Evolutionary conservation across 129 eudicot species (phyloP).

Genomic region (Flaveria trinervia): DNA sequence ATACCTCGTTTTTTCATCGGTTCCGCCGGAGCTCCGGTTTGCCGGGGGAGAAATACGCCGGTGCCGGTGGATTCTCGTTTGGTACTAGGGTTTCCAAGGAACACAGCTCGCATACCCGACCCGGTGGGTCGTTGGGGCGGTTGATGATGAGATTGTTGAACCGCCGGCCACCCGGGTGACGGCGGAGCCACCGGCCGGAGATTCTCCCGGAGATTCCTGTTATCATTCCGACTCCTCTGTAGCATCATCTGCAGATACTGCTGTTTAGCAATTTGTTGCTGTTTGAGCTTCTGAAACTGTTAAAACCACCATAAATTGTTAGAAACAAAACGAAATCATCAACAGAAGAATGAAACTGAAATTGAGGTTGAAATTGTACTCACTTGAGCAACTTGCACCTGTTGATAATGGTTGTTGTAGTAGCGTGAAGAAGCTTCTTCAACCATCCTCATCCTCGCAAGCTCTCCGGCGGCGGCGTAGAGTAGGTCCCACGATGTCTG

Average conservation of each 20-base stretch:
- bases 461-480: slow-evolving; percentile 80
- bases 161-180: slow-evolving; percentile 64
- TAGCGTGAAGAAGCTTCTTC: slow-evolving; percentile 39
- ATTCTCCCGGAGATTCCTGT: background rate
- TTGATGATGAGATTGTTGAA: slow-evolving; percentile 55
- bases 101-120: slow-evolving; percentile 72
- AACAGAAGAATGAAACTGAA: background rate
- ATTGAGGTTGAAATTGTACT: background rate
- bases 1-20: slow-evolving; percentile 65
- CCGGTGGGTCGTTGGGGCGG: slow-evolving; percentile 41
- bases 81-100: slow-evolving; percentile 53
- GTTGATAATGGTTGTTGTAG: slow-evolving; percentile 45
- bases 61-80: slow-evolving; percentile 78
- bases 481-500: slow-evolving; percentile 57
- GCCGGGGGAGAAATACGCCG: slow-evolving; percentile 84
- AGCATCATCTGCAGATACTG: slow-evolving; percentile 41
- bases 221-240: slow-evolving; percentile 37
- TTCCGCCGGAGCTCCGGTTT: slow-evolving; percentile 55
- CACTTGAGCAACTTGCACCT: slow-evolving; percentile 61
- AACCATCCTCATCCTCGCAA: slow-evolving; percentile 63
- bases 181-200: slow-evolving; percentile 24
- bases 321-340: background rate
- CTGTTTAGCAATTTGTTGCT: slow-evolving; percentile 48
- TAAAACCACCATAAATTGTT: background rate
- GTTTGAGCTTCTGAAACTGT: slow-evolving; percentile 53